Conservation (phyloP, 169 alveolate species). For the Babesia ovis region DNA sequence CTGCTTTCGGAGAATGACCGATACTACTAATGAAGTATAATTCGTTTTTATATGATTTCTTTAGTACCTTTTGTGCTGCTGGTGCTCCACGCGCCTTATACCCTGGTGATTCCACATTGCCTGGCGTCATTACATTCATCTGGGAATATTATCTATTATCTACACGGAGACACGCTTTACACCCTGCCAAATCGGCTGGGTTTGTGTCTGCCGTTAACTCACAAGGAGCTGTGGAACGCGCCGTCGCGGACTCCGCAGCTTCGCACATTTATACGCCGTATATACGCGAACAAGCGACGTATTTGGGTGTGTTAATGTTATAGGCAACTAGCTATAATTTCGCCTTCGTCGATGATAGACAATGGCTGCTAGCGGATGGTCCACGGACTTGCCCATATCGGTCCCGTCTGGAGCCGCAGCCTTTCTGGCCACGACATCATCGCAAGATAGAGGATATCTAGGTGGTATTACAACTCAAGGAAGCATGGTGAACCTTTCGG, state of each 20-base stretch:
- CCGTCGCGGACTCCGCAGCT: too few relatives aligned
- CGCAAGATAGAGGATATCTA: neutral
- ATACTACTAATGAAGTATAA: neutral
- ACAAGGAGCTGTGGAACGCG: too few relatives aligned
- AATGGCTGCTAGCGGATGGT: conserved; percentile 8
- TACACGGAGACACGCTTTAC: neutral
- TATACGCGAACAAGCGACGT: neutral
- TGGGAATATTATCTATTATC: neutral
- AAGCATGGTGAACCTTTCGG: neutral
- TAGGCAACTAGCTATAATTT: neutral
- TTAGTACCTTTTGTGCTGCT: neutral
- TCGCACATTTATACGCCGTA: neutral
- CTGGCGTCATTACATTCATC: neutral
- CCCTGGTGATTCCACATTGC: neutral
- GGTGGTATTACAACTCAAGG: neutral
- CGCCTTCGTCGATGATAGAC: neutral
- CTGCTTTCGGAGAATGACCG: neutral
- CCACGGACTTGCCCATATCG: neutral
- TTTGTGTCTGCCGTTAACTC: neutral
- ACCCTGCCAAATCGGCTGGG: neutral
- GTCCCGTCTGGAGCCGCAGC: neutral
- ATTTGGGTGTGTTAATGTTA: neutral
- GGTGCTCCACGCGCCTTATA: conserved; percentile 16
- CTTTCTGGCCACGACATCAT: neutral
- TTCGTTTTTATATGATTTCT: neutral